Base-by-base conservation (phyloP, 768 basidiomycete genomes). In the Tylopilus vinaceipallidus region DNA sequence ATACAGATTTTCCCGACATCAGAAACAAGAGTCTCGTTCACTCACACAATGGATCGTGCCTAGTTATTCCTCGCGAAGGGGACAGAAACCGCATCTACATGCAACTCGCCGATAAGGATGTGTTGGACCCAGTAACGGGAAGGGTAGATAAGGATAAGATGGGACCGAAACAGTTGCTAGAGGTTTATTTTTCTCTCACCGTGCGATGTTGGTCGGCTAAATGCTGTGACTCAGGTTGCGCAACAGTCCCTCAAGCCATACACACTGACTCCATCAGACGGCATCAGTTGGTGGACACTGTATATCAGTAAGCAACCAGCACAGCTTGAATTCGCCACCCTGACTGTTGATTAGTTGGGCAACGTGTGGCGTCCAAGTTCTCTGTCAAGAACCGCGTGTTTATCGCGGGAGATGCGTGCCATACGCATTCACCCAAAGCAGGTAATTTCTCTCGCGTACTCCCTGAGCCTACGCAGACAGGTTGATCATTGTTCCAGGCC, bases 1-100 rank as follows among this genome's bases (percentile, higher is more conserved):
- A 82, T 16, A 88, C 87, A 2, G 72, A 89, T 60, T 88, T 90
- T 52, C 89, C 89, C 0, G 87, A 91, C 61, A 83, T 87, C 50
- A 80, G 88, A 14, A 82, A 82, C 48, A 75, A 73, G 54, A 72
- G 72, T 42, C 81, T 71, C 0, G 78, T 90, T 16, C 87, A 90
- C 63, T 88, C 87, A 0, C 73, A 75, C 30, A 75, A 79, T 41
- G 83, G 86, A 1, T 81, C 84, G 0, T 81, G 83, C 49, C 84
- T 90, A 81, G 61, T 87, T 37, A 87, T 91, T 43, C 88, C 88
- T 0, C 77, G 88, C 27, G 83, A 87, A 59, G 78, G 70, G 1
- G 83, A 84, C 63, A 79, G 76, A 56, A 78, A 88, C 20, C 77
- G 88, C 40, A 57, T 90, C 4, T 91, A 90, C 62, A 78, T 86